These are phyloP conservation scores for Ceratobasidium sp. DNA, from an alignment of 1,284 basidiomycete species.

Conservation along the genomic window DNA sequence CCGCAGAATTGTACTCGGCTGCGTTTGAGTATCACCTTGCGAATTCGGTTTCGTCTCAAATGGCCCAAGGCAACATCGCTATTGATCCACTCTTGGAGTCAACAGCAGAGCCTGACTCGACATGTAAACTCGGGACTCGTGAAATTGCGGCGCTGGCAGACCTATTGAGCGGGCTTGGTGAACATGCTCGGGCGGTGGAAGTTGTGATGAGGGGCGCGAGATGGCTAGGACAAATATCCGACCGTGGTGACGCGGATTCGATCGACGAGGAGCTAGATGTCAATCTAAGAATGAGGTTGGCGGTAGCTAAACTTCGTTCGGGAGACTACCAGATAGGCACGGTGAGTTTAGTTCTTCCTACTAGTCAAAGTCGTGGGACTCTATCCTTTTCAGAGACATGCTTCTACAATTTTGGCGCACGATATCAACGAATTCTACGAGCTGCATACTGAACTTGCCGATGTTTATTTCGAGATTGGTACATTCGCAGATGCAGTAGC, in stretches of 20 bases:
- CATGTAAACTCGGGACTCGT: constrained; percentile 51
- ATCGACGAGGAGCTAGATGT: constrained; percentile 70
- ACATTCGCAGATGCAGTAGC: constrained; percentile 82
- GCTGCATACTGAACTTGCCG: constrained; percentile 86
- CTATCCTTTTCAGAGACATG: constrained; percentile 72
- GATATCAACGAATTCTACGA: constrained; percentile 82
- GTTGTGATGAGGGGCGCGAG: constrained; percentile 86
- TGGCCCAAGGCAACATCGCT: neutral
- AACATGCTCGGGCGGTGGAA: constrained; percentile 77
- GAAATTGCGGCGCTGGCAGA: constrained; percentile 84
- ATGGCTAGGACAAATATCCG: constrained; percentile 84
- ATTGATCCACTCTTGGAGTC: constrained; percentile 30
- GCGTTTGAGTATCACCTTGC: constrained; percentile 65
- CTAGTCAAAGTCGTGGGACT: neutral
- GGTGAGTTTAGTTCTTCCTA: constrained; percentile 62
- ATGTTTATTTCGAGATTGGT: constrained; percentile 83
- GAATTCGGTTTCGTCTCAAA: constrained; percentile 50
- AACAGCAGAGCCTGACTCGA: constrained; percentile 35
- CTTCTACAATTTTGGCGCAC: constrained; percentile 76
- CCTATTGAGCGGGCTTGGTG: constrained; percentile 79
- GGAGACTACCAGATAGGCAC: constrained; percentile 86
- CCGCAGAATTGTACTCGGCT: constrained; percentile 74
- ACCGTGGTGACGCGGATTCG: constrained; percentile 76
- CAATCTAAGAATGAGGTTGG: constrained; percentile 88
- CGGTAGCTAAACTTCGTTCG: constrained; percentile 85